Percentiles rank a stretch among this genome's conserved stretches.
Conservation (phyloP, 2,329 filamentous ascomycete genomes). For the Colletotrichum eremochloae region DNA sequence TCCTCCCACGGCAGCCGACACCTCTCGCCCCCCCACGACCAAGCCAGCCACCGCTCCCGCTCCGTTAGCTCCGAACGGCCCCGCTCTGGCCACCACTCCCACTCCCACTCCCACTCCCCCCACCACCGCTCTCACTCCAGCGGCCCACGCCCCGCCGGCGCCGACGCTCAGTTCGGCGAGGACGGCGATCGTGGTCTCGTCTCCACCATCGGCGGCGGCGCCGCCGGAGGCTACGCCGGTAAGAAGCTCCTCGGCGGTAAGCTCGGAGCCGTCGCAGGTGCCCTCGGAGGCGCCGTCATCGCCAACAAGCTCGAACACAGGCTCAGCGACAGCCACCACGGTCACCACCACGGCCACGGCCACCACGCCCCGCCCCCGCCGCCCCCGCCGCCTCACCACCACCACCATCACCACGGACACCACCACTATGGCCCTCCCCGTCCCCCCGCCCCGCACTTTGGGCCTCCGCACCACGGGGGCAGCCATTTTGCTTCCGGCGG, state of each 20-base stretch:
- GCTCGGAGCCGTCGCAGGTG: slow-evolving; percentile 65
- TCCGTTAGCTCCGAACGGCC: slow-evolving; percentile 34
- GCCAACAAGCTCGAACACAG: slow-evolving; percentile 66
- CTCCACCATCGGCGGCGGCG: slow-evolving; percentile 66
- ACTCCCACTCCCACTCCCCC: slow-evolving; percentile 27
- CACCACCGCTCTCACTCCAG: slow-evolving; percentile 28
- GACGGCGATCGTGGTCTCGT: slow-evolving; percentile 68
- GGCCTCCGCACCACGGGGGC: slow-evolving; percentile 33
- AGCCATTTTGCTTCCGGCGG: slow-evolving; percentile 43
- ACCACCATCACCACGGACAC: slow-evolving; percentile 14
- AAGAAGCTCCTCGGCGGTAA: slow-evolving; percentile 68
- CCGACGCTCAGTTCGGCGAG: slow-evolving; percentile 41
- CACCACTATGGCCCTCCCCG: slow-evolving; percentile 26
- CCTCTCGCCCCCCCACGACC: slow-evolving; percentile 23
- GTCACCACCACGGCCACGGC: slow-evolving; percentile 35
- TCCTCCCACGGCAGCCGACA: slow-evolving; percentile 7
- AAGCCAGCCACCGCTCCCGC: slow-evolving; percentile 29
- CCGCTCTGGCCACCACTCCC: slow-evolving; percentile 16
- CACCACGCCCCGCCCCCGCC: slow-evolving; percentile 17
- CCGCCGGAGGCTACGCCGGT: slow-evolving; percentile 65
- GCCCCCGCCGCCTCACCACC: slow-evolving; percentile 6
- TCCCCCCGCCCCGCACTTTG: slow-evolving; percentile 8
- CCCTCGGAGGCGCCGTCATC: slow-evolving; percentile 66
- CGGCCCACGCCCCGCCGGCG: slow-evolving; percentile 29
- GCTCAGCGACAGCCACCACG: slow-evolving; percentile 48